phyloP scores from a whole-genome alignment of 129 eudicot species.

The Flaveria robusta region DNA sequence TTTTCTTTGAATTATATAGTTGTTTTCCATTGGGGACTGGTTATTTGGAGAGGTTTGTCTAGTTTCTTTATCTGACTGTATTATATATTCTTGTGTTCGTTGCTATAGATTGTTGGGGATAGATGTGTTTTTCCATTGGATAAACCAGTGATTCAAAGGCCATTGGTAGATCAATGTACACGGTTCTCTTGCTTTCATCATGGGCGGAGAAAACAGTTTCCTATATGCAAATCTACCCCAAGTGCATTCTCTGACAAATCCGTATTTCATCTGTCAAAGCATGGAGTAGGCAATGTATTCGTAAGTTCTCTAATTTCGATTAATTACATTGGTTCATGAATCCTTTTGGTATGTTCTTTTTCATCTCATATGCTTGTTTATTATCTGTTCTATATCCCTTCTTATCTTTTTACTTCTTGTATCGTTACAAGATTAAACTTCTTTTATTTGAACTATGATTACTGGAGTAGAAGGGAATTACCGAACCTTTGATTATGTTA shows the following conservation, averaged over 20 bases:
- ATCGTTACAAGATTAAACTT: neutral
- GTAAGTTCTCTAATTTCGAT: slow-evolving; percentile 46
- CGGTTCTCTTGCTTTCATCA: slow-evolving; percentile 63
- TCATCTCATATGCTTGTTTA: neutral
- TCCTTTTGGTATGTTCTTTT: neutral
- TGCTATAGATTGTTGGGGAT: slow-evolving; percentile 52
- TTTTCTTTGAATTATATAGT: neutral
- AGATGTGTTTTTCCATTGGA: slow-evolving; percentile 41
- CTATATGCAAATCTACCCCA: slow-evolving; percentile 43
- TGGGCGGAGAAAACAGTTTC: slow-evolving; percentile 46
- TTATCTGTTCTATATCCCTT: neutral
- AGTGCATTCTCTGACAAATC: slow-evolving; percentile 71
- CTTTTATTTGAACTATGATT: neutral
- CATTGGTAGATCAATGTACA: slow-evolving; percentile 42
- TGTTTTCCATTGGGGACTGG: neutral
- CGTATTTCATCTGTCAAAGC: slow-evolving; percentile 50
- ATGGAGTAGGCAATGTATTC: slow-evolving; percentile 36
- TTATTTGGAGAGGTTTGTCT: neutral
- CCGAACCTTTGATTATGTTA: slow-evolving; percentile 2
- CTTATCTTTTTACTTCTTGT: neutral
- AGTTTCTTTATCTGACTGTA: slow-evolving; percentile 1
- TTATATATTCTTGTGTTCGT: neutral
- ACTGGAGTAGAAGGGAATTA: slow-evolving; percentile 4
- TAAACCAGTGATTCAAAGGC: slow-evolving; percentile 34
- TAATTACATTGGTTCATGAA: slow-evolving; percentile 8